Percentiles rank a stretch among this genome's conserved stretches.
These are phyloP conservation scores for Talaromyces albobiverticillius DNA, from an alignment of 2,329 filamentous ascomycete species.

Conservation along the genomic window DNA sequence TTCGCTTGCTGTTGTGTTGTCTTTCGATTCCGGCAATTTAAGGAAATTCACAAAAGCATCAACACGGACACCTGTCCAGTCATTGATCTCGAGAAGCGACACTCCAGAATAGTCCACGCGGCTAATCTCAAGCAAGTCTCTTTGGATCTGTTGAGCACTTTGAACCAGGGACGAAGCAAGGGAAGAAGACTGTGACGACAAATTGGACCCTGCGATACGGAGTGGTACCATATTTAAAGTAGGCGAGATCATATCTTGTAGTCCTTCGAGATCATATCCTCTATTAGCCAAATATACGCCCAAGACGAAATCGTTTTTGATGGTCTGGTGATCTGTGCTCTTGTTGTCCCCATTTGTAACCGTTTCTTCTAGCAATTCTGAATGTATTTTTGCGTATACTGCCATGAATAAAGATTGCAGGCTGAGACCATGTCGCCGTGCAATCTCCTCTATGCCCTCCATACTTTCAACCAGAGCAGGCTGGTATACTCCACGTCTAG, in stretches of 20 bases:
- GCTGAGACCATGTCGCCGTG: conserved; percentile 57
- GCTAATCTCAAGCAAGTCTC: conserved; percentile 63
- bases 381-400: conserved; percentile 58
- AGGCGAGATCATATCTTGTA: conserved; percentile 58
- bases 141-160: conserved; percentile 62
- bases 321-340: conserved; percentile 4
- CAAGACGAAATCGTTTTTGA: conserved; percentile 53
- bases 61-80: conserved; percentile 71
- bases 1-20: not conserved
- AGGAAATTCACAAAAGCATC: conserved; percentile 82
- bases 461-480: conserved; percentile 47
- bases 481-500: conserved; percentile 37
- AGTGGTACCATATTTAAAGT: conserved; percentile 79
- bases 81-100: conserved; percentile 66
- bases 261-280: conserved; percentile 49
- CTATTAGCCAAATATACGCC: conserved; percentile 85
- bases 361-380: conserved; percentile 18
- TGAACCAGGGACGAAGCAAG: conserved; percentile 39
- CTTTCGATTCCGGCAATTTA: conserved; percentile 46
- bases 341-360: not conserved
- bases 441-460: conserved; percentile 38
- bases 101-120: conserved; percentile 54
- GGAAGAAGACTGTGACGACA: too few species aligned
- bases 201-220: conserved; percentile 44
- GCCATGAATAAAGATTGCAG: conserved; percentile 76